Base-by-base conservation (phyloP, 2,329 filamentous ascomycete genomes). In the Cordyceps javanica region DNA sequence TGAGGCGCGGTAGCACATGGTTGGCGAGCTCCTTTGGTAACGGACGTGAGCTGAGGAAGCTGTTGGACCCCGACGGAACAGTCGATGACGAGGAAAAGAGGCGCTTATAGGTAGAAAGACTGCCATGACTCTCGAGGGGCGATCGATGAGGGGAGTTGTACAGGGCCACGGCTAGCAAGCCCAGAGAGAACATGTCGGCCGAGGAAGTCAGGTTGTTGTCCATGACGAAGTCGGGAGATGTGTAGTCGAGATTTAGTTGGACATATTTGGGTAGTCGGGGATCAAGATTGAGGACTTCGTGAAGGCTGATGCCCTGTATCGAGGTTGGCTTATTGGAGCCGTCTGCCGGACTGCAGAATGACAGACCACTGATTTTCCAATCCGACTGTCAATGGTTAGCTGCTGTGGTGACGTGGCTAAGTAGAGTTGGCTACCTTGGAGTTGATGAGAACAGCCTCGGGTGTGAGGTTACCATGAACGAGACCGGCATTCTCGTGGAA, bases 291-390 rank as follows among this genome's bases (percentile, higher is more conserved):
- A 97, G 78, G 16, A 87, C 86, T 71, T 97, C 91, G 28, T 89
- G 87, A 21, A 97, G 80, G 62, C 85, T 90, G 64, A 97, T 87
- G 10, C 90, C 88, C 42, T 87, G 81, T 50, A 96, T 84, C 4
- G 90, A 88, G 3, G 90, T 89, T 46, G 87, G 79, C 63, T 88
- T 86, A 28, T 84, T 86, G 21, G 89, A 89, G 65, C 83, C 82
- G 64, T 91, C 89, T 50, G 90, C 84, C 14, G 91, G 89, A 46
- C 89, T 89, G 69, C 89, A 90, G 71, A 97, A 99, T 0, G 89
- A 85, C 39, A 99, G 81, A n/a, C 93, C 94, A 65, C 91, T 93
- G 60, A 99, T 90, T 71, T 99, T 99, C 94, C 94, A 99, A 72
- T 99, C 94, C 49, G 90, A 96, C 87, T 90, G 66, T 66, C 61